Evolutionary conservation across 2,329 filamentous ascomycete species (phyloP).

Genomic region (Fusarium stilboides): DNA sequence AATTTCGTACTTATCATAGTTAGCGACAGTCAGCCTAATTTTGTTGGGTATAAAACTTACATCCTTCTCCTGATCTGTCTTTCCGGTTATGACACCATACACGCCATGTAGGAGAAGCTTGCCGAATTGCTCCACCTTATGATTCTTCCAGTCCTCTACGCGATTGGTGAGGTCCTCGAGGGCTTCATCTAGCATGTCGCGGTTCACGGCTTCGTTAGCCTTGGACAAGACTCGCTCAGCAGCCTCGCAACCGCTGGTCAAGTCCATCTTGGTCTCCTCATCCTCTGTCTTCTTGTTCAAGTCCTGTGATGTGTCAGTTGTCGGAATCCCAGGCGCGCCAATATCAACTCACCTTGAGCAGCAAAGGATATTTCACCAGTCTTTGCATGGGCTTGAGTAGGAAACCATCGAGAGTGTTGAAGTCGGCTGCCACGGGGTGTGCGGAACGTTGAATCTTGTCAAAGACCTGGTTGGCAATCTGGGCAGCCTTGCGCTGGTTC

Average conservation of each 20-base stretch:
- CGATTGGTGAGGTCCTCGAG: slow-evolving; percentile 84
- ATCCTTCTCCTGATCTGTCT: slow-evolving; percentile 93
- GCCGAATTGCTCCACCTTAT: slow-evolving; percentile 92
- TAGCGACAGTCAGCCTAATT: slow-evolving; percentile 49
- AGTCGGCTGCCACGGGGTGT: slow-evolving; percentile 86
- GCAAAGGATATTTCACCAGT: slow-evolving; percentile 91
- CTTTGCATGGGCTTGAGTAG: slow-evolving; percentile 97
- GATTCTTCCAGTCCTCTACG: slow-evolving; percentile 98
- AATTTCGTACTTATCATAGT: slow-evolving; percentile 84
- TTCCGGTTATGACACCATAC: slow-evolving; percentile 91
- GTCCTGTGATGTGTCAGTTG: slow-evolving; percentile 73
- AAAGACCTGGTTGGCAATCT: slow-evolving; percentile 86
- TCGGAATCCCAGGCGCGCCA: too few relatives aligned
- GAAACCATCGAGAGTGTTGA: slow-evolving; percentile 91
- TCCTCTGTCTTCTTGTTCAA: slow-evolving; percentile 88
- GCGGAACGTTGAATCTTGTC: slow-evolving; percentile 85
- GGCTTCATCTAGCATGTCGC: slow-evolving; percentile 86
- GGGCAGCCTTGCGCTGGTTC: slow-evolving; percentile 92
- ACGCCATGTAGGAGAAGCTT: slow-evolving; percentile 89
- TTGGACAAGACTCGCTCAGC: slow-evolving; percentile 86
- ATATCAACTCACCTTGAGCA: slow-evolving; percentile 88
- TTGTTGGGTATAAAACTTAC: slow-evolving; percentile 61
- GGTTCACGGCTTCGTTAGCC: slow-evolving; percentile 92
- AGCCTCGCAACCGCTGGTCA: slow-evolving; percentile 83
- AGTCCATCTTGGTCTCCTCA: slow-evolving; percentile 78